phyloP scores from a whole-genome alignment of 768 basidiomycete species.

The Pleurotus ostreatus region DNA sequence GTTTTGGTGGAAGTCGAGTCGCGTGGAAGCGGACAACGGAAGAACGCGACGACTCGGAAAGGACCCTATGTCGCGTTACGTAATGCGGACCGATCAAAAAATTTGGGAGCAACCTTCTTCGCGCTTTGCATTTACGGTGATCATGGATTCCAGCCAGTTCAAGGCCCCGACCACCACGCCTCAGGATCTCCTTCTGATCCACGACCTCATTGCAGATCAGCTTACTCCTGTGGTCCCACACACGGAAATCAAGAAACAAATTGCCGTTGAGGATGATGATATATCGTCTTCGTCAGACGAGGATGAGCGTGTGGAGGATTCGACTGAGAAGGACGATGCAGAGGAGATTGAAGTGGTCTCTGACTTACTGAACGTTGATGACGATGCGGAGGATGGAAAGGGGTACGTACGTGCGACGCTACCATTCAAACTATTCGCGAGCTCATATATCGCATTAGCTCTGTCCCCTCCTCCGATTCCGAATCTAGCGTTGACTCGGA shows the following conservation, averaged over 20 bases:
- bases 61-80: no score
- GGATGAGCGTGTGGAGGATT: slow-evolving; percentile 34
- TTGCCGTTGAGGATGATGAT: slow-evolving; percentile 40
- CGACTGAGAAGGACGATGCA: slow-evolving; percentile 30
- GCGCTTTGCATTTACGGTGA: background rate
- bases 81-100: slow-evolving; percentile 1
- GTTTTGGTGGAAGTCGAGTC: no score
- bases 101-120: background rate
- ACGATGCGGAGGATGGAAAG: background rate
- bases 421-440: background rate
- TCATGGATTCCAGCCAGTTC: slow-evolving; percentile 33
- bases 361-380: background rate
- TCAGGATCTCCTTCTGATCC: slow-evolving; percentile 75
- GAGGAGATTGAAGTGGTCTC: slow-evolving; percentile 32
- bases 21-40: no score
- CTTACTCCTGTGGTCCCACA: background rate
- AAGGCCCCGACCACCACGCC: slow-evolving; percentile 58
- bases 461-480: slow-evolving; percentile 28
- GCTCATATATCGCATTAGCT: background rate
- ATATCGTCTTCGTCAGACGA: slow-evolving; percentile 41
- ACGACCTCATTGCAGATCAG: slow-evolving; percentile 48
- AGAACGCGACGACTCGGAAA: no score
- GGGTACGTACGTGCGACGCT: background rate
- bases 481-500: slow-evolving; percentile 39
- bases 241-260: background rate